phyloP scores from a whole-genome alignment of 1,284 basidiomycete genomes.

The Ceratobasidium sp. region DNA sequence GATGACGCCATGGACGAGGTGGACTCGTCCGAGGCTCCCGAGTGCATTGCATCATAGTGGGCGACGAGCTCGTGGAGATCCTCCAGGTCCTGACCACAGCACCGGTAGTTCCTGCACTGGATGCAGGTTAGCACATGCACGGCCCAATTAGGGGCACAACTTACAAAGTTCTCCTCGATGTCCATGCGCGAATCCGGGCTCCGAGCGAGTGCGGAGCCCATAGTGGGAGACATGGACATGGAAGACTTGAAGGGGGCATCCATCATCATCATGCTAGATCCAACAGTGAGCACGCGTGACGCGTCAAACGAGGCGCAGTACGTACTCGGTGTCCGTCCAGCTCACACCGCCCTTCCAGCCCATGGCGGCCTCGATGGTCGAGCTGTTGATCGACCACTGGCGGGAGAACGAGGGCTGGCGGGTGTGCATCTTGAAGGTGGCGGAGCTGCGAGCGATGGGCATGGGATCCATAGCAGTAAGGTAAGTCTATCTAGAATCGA shows the following conservation, averaged over 20 bases:
- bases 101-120: constrained; percentile 39
- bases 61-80: constrained; percentile 43
- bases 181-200: constrained; percentile 41
- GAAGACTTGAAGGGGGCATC: constrained; percentile 33
- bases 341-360: constrained; percentile 26
- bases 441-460: constrained; percentile 15
- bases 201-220: constrained; percentile 29
- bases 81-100: constrained; percentile 35
- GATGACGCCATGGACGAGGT: constrained; percentile 42
- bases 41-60: constrained; percentile 29
- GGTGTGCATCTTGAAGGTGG: constrained; percentile 42
- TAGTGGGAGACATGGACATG: constrained; percentile 35
- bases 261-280: constrained; percentile 26
- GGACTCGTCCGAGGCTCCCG: constrained; percentile 20
- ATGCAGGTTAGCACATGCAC: not conserved
- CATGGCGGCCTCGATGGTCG: constrained; percentile 27
- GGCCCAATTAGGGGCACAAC: not conserved
- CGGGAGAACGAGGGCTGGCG: constrained; percentile 43
- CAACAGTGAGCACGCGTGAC: constrained; percentile 9
- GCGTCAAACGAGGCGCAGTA: constrained; percentile 9
- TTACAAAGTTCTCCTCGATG: constrained; percentile 40
- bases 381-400: constrained; percentile 43
- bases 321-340: constrained; percentile 41
- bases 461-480: constrained; percentile 43
- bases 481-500: constrained; percentile 36